A percentile compares a stretch with the other conserved stretches of the same genome.
Conservation (phyloP, 1,139 yeast species). For the Geotrichum australiense region DNA sequence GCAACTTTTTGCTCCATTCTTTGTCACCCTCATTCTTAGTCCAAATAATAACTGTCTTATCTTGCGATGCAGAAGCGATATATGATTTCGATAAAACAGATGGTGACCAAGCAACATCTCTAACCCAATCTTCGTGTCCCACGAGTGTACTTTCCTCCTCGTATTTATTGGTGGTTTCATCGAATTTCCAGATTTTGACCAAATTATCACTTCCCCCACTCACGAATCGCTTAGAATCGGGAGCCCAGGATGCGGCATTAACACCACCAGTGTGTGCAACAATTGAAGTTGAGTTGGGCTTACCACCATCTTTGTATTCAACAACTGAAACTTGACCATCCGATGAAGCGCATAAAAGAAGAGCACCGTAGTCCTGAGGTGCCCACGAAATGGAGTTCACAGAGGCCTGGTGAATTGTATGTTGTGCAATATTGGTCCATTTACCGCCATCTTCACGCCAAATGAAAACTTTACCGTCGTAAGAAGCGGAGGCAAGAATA, state of each 20-base stretch:
- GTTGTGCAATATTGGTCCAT: conserved; percentile 87
- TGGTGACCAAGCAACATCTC: conserved; percentile 98
- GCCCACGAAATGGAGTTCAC: conserved; percentile 97
- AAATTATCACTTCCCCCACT: conserved; percentile 95
- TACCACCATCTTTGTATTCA: conserved; percentile 87
- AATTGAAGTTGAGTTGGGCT: conserved; percentile 56
- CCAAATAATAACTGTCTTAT: conserved; percentile 92
- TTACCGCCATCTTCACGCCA: conserved; percentile 92
- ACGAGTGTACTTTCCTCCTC: conserved; percentile 68
- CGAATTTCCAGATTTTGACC: conserved; percentile 83
- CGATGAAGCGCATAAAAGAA: conserved; percentile 81
- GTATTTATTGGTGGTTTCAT: conserved; percentile 48
- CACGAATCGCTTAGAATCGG: conserved; percentile 64
- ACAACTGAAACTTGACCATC: conserved; percentile 90
- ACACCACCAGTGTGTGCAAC: conserved; percentile 91
- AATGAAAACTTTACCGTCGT: conserved; percentile 87
- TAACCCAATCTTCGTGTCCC: conserved; percentile 97
- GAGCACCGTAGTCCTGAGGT: conserved; percentile 94
- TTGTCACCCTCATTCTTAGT: conserved; percentile 59
- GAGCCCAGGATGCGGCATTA: conserved; percentile 96
- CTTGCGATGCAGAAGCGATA: conserved; percentile 98
- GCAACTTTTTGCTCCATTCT: conserved; percentile 65
- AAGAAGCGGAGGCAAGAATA: conserved; percentile 88
- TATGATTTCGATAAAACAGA: conserved; percentile 78
- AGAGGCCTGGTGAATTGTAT: conserved; percentile 83